Base-by-base conservation (phyloP, 148 eudicot species). In the Cornus suecica region DNA sequence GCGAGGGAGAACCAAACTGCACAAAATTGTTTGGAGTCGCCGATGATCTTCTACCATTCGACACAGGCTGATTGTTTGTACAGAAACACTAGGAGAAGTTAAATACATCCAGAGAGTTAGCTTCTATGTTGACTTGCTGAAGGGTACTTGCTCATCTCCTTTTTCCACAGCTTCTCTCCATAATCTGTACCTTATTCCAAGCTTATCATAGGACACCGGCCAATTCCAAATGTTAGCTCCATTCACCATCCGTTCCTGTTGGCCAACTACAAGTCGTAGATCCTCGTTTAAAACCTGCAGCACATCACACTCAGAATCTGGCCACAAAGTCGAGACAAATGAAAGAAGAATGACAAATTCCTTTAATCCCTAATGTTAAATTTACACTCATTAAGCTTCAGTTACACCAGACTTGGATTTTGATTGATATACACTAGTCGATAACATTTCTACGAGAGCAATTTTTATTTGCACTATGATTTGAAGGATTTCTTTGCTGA, bases 181-280 rank as follows among this genome's bases (percentile, higher is more conserved):
- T 70, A 76, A 84, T 74, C 99, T 87, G 83, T 95, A 95, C 71
- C 99, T 87, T 71, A 95, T 94, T 76, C 99, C 97, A 42, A 95
- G 83, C 82, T 95, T 95, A 81, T 95, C 97, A 69, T 95, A 95
- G 4, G 88, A 79, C 24, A 95, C 99, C 5, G 97, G 99, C 86
- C 73, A 81, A 72, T 92, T 95, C 99, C 99, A 95, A 20, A 92
- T 80, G 34, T 95, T 95, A 69, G 85, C 97, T 23, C 99, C 99
- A 0, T 88, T 90, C 30, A 87, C 45, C 97, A 95, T 95, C 48
- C 99, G 83, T 23, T 92, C 99, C 67, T 95, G 99, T 82, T 95
- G 99, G 45, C 99, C 99, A 23, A 91, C 66, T 62, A 95, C 97
- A 24, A 92, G 89, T 69, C 97, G 80, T 66, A 95, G 82, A 76